These are phyloP conservation scores for Xylariaceae sp. DNA, from an alignment of 2,329 filamentous ascomycete genomes.

Conservation along the genomic window DNA sequence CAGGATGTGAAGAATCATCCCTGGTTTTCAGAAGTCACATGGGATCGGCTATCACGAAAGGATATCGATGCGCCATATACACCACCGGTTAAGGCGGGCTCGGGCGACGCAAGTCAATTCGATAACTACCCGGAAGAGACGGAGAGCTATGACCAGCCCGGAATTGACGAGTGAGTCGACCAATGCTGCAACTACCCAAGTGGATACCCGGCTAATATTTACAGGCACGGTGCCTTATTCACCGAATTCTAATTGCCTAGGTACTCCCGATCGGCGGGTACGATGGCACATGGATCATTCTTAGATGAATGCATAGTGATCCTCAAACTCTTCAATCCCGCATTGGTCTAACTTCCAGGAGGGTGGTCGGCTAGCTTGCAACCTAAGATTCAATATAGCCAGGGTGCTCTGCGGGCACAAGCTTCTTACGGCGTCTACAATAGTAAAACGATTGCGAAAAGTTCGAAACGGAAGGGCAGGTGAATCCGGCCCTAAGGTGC, in stretches of 20 bases:
- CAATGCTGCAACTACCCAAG: neutral
- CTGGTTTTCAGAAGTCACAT: conserved; percentile 97
- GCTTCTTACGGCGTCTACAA: neutral
- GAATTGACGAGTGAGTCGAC: conserved; percentile 76
- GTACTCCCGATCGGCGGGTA: conserved; percentile 1
- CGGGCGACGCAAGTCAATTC: conserved; percentile 94
- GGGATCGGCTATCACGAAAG: conserved; percentile 89
- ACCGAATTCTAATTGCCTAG: conserved; percentile 61
- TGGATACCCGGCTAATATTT: conserved; percentile 8
- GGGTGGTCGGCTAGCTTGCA: neutral
- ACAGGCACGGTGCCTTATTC: conserved; percentile 70
- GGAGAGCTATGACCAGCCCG: conserved; percentile 77
- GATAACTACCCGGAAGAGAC: conserved; percentile 97
- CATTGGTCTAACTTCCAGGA: neutral
- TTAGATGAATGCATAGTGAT: neutral
- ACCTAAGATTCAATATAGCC: neutral
- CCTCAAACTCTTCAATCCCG: neutral
- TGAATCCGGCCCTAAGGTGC: neutral
- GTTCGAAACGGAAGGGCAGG: neutral
- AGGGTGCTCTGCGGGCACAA: neutral
- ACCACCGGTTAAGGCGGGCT: conserved; percentile 87
- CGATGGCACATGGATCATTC: neutral
- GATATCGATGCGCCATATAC: conserved; percentile 98
- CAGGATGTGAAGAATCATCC: conserved; percentile 91
- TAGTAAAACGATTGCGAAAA: neutral